Base-by-base conservation (phyloP, 768 basidiomycete species). In the Boletus subcaerulescens region DNA sequence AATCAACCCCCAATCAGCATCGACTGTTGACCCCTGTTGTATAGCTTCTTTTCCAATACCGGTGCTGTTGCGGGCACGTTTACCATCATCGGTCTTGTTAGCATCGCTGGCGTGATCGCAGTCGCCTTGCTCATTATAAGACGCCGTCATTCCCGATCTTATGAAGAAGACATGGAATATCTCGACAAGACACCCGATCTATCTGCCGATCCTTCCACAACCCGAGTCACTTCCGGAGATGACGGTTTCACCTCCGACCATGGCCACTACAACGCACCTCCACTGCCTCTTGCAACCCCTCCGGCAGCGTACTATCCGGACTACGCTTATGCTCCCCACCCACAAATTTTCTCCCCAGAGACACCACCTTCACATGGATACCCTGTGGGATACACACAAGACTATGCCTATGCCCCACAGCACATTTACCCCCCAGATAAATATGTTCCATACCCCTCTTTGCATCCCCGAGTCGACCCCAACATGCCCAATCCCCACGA, bases 11-110 rank as follows among this genome's bases (percentile, higher is more conserved):
- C 4, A 0, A 7, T 4, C 29, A 24, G 24, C 11, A 14, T 3
- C 39, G 2, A 5, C 14, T 4, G 3, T 31, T 58, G 41, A 60
- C 33, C 38, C 29, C 24, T 1, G 41, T 18, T 22, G 8, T 9
- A 29, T 50, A 80, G 80, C 54, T 81, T 81, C 72, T 74, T 79
- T 59, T 58, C 70, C 44, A 74, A 78, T 58, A 77, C 73, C 48
- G 76, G 71, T 35, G 80, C 77, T 0, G 76, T 80, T 18, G 80
- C 75, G 0, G 77, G 73, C 39, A 75, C 73, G 0, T 81, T 80
- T 55, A 69, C 74, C 39, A 67, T 73, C 52, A 70, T 74, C 49
- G 76, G 74, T 45, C 58, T 81, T 3, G 53, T 76, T 9, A 67
- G 56, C 18, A 13, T 75, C 41, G 72, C 67, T 18, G 58, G 68